These are phyloP conservation scores for Kappamyces sp. DNA, from an alignment of 192 early-diverging fungal genomes.

Conservation along the genomic window DNA sequence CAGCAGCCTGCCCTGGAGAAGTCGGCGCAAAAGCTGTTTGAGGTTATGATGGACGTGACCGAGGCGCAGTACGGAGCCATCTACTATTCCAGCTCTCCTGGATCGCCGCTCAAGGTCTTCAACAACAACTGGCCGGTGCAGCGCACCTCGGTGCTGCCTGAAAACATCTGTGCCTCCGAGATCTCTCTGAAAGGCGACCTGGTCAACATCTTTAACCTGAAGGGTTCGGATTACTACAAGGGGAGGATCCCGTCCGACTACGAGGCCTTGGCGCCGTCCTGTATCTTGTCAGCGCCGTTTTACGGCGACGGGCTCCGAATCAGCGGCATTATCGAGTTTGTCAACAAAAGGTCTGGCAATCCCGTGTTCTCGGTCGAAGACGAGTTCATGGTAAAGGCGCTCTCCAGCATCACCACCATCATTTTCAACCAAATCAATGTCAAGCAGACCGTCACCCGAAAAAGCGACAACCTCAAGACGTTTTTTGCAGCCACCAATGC, in stretches of 20 bases:
- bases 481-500: constrained; percentile 41
- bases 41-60: constrained; percentile 16
- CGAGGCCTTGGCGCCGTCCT: constrained; percentile 29
- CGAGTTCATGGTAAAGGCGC: constrained; percentile 32
- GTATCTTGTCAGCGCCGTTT: constrained; percentile 39
- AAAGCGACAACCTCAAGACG: constrained; percentile 37
- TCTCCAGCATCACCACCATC: constrained; percentile 36
- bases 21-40: constrained; percentile 19
- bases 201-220: constrained; percentile 43
- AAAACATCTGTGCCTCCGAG: constrained; percentile 20
- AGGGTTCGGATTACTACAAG: constrained; percentile 35
- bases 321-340: constrained; percentile 37
- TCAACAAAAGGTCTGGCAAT: constrained; percentile 34
- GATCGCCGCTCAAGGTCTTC: not conserved
- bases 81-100: constrained; percentile 18
- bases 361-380: constrained; percentile 50
- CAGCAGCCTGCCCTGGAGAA: constrained; percentile 18
- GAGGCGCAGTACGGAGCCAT: constrained; percentile 26
- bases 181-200: constrained; percentile 31
- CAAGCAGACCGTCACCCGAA: constrained; percentile 8
- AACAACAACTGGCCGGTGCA: not conserved
- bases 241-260: constrained; percentile 29
- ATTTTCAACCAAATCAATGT: constrained; percentile 15
- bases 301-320: constrained; percentile 19
- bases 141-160: not conserved